Percentiles rank a stretch among this genome's conserved stretches.
Evolutionary conservation across 225 moss, liverwort and hornwort species (phyloP).

Genomic region (Neckera pumila): DNA sequence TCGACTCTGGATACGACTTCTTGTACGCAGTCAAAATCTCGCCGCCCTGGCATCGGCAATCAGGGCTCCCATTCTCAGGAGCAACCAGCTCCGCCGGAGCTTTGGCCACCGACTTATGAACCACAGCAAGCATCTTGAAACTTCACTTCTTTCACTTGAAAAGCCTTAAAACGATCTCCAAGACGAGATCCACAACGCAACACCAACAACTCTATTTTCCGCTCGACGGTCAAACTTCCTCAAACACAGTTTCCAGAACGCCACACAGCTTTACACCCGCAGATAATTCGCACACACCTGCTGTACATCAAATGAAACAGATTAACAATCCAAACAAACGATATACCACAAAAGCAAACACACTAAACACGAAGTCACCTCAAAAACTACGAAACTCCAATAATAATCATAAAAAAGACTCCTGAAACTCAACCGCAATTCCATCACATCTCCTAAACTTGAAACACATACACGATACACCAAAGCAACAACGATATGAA

Average conservation of each 20-base stretch:
- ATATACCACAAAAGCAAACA: background rate
- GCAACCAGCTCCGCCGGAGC: conserved; percentile 67
- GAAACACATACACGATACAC: background rate
- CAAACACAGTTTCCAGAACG: background rate
- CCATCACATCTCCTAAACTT: background rate
- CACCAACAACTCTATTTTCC: background rate
- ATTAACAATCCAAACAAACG: background rate
- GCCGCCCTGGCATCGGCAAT: conserved; percentile 20
- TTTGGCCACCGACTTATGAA: conserved; percentile 63
- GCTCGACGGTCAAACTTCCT: background rate
- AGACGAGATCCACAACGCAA: background rate
- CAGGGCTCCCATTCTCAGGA: conserved; percentile 23
- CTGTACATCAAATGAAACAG: background rate
- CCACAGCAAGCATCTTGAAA: conserved; percentile 76
- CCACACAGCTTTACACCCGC: background rate
- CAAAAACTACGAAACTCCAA: background rate
- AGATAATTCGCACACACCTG: background rate
- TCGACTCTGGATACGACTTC: conserved; percentile 30
- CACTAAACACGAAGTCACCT: background rate
- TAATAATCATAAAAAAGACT: background rate
- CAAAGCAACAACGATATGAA: background rate
- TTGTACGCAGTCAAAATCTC: conserved; percentile 52
- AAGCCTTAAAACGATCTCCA: background rate
- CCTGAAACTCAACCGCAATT: background rate
- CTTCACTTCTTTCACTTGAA: background rate